Base-by-base conservation (phyloP, 257 asterid species). In the Scutellaria minor region DNA sequence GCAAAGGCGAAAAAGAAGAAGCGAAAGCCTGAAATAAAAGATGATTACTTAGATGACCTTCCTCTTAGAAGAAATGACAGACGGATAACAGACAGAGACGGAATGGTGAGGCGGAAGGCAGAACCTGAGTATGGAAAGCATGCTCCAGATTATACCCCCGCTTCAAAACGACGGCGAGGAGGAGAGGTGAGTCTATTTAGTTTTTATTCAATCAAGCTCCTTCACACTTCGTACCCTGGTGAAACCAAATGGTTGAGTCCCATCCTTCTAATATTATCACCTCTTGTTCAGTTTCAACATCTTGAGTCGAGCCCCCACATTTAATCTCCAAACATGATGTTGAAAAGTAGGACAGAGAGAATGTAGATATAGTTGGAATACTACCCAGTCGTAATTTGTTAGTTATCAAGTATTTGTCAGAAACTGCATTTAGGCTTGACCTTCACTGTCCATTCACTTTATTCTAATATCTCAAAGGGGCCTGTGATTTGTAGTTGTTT, bases 151-250 rank as follows among this genome's bases (percentile, higher is more conserved):
- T 83, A 70, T 77, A 79, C 83, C 75, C 96, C 90, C 55, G 79
- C 96, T 75, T 13, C 90, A 57, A 95, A 95, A 72, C 90, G 99
- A 75, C 87, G 98, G 42, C 90, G 97, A 57, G 95, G 87, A 48
- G 99, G 99, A 81, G 95, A 92, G 97, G 99, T 95, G 51, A 83
- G 85, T 78, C 37, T 2, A 31, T 31, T 31, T 31, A 66, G 40
- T 76, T 52, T 59, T 27, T 7, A 10, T 41, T n/a, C 2, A 12
- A 66, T 54, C 31, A 42, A 35, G 47, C 24, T 70, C 55, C 56
- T 66, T 45, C 24, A 47, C 40, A 39, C 5, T 31, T 47, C 20
- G 7, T 39, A 15, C 41, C 68, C 6, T 71, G n/a, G 39, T 58
- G 12, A 31, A 64, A 68, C 35, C 62, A 24, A 72, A 51, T 72